These are phyloP conservation scores for Isabelozyma gotoi DNA, from an alignment of 805 yeast species.

Conservation along the genomic window DNA sequence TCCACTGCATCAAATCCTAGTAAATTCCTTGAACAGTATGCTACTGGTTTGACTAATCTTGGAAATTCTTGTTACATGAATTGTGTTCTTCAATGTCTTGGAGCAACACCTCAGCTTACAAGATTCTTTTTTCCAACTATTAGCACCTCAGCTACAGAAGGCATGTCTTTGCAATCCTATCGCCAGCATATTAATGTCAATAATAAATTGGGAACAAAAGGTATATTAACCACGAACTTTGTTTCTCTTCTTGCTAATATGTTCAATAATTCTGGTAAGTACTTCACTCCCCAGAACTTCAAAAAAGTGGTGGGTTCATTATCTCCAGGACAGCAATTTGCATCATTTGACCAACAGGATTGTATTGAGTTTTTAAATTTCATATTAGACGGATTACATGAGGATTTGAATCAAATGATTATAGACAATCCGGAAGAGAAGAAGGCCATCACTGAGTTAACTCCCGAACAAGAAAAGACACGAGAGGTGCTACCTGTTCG, in stretches of 20 bases:
- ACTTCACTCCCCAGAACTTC: conserved; percentile 61
- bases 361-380: conserved; percentile 80
- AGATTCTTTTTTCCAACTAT: conserved; percentile 51
- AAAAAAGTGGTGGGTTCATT: conserved; percentile 67
- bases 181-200: conserved; percentile 66
- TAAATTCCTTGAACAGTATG: conserved; percentile 34
- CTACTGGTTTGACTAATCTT: conserved; percentile 74
- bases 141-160: conserved; percentile 17
- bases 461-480: conserved; percentile 62
- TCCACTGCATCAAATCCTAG: conserved; percentile 7
- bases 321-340: conserved; percentile 58
- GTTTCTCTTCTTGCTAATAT: conserved; percentile 58
- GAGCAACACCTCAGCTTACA: conserved; percentile 67
- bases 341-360: conserved; percentile 76
- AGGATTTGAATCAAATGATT: conserved; percentile 72
- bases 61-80: conserved; percentile 96
- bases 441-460: conserved; percentile 43
- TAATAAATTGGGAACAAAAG: conserved; percentile 78
- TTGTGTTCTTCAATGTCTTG: conserved; percentile 81
- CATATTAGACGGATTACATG: conserved; percentile 74
- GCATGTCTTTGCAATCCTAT: conserved; percentile 45
- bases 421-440: conserved; percentile 29
- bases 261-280: conserved; percentile 45
- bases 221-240: conserved; percentile 69
- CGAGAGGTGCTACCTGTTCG: conserved; percentile 76